These are phyloP conservation scores for Ophiosphaerella herpotricha DNA, from an alignment of 2,329 filamentous ascomycete genomes.

Conservation along the genomic window DNA sequence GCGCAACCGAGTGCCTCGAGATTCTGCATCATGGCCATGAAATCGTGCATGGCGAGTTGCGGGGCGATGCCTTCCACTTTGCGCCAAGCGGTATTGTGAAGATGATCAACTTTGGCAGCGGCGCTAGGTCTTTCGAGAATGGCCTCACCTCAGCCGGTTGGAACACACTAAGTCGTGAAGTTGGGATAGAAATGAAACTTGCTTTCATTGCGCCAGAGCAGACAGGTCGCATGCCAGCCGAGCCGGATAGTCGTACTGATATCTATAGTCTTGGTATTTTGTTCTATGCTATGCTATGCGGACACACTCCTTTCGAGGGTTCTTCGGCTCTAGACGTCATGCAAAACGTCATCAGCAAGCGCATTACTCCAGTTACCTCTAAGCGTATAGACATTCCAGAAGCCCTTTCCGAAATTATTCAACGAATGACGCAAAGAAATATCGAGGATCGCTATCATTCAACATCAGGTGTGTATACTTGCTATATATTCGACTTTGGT, in stretches of 20 bases:
- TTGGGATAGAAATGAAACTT: conserved; percentile 86
- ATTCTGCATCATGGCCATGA: conserved; percentile 88
- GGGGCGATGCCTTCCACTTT: conserved; percentile 90
- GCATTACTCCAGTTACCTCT: conserved; percentile 75
- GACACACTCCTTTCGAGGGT: conserved; percentile 79
- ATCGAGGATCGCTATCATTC: conserved; percentile 89
- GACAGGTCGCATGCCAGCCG: conserved; percentile 88
- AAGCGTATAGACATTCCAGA: conserved; percentile 84
- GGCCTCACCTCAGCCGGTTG: conserved; percentile 83
- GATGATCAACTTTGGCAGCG: conserved; percentile 83
- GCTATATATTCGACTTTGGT: neutral
- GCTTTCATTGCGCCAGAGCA: conserved; percentile 94
- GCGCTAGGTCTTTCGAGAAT: conserved; percentile 86
- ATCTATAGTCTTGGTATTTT: conserved; percentile 90
- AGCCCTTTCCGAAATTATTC: conserved; percentile 78
- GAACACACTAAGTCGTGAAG: conserved; percentile 79
- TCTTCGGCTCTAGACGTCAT: conserved; percentile 85
- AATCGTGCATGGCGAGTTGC: conserved; percentile 87
- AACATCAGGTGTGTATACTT: conserved; percentile 57
- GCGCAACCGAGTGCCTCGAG: conserved; percentile 82
- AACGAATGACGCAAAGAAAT: conserved; percentile 89
- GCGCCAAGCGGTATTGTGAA: conserved; percentile 75
- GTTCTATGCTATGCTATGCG: conserved; percentile 76
- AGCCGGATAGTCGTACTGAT: conserved; percentile 85
- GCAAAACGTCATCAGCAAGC: conserved; percentile 80